Conservation (phyloP, 257 asterid genomes). For the Forsythia suspensa region DNA sequence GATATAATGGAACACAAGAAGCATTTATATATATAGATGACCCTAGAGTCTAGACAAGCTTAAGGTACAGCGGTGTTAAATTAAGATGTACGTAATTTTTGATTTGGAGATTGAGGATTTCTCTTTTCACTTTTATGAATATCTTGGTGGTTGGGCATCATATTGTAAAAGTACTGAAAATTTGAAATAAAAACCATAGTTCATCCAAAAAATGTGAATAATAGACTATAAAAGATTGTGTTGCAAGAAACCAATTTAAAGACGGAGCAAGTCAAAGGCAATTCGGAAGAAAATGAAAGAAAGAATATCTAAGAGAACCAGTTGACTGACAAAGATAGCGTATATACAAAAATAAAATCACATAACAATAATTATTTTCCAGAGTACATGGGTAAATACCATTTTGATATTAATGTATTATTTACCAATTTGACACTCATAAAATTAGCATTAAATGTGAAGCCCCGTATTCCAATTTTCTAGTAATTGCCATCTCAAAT, state of each 20-base stretch:
- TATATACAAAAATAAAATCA: neutral
- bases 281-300: neutral
- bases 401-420: no score
- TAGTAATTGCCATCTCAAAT: neutral
- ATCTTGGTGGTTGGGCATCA: neutral
- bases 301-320: neutral
- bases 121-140: neutral
- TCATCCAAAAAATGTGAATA: neutral
- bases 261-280: neutral
- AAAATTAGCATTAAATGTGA: neutral
- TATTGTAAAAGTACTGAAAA: no score
- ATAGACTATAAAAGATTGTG: neutral
- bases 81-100: neutral
- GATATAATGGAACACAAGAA: neutral
- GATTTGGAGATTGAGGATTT: neutral
- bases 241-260: neutral
- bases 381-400: neutral
- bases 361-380: neutral
- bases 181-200: neutral
- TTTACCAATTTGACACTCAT: neutral
- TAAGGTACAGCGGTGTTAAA: no score
- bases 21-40: neutral
- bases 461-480: neutral
- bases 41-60: no score
- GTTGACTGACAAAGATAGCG: neutral